Evolutionary conservation across 2,329 filamentous ascomycete genomes (phyloP), one percentile per base, ranked within the genome.

Genomic region (Ilyonectria sp.): DNA sequence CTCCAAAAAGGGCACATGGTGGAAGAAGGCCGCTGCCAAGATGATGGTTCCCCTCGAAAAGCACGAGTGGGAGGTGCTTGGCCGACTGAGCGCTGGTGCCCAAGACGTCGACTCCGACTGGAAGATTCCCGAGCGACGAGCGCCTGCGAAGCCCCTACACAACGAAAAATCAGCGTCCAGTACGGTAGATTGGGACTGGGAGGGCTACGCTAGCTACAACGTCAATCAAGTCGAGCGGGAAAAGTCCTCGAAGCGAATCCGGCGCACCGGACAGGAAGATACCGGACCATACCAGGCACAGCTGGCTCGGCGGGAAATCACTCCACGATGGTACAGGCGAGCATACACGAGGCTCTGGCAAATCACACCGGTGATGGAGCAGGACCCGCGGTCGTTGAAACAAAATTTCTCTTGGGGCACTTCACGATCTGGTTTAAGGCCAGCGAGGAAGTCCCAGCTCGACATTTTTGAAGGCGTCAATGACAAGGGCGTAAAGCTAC

Each of bases 21-120:
- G 87, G 86, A 82, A 78, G 43, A 63, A 63, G 4, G 74, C 82
- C 17, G 78, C 85, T 1, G 76, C 82, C 13, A 86, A 84, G 65
- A 68, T 89, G 7, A 79, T 88, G 71, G 86, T 88, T n/a, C 90
- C 90, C 0, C 65, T 91, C 17, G 82, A 83, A 7, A 79, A 76
- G 31, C 79, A 81, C 19, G 87, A 91, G 73, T 91, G 88, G 88
- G 82, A 90, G 15, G 74, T 84, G 15, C 77, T 91, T n/a, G 78
- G 78, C n/a, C 77, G 78, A 26, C 71, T 91, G 40, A 82, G 82
- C 3, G 69, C 73, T 8, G 88, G 85, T 1, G 78, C 78, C 29
- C 82, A 82, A 10, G 75, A 75, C 2, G 72, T 74, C 21, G 66
- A 69, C 4, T 77, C 23, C 10, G 53, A 82, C 35, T 85, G 83